Conservation (phyloP, 805 yeast genomes). For the Yarrowia porcina region DNA sequence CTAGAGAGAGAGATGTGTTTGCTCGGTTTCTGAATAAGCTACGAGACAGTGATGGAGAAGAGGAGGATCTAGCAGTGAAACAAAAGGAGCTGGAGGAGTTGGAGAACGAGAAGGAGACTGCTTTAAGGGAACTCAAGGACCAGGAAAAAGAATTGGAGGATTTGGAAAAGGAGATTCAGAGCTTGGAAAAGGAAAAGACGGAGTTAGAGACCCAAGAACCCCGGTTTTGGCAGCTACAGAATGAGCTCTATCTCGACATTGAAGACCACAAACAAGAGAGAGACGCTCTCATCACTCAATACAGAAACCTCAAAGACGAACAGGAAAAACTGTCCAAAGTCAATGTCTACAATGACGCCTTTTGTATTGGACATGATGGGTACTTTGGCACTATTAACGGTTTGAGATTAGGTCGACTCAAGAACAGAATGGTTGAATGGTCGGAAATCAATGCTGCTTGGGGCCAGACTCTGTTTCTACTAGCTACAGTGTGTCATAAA, state of each 20-base stretch:
- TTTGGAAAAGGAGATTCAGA: slow-evolving; percentile 40
- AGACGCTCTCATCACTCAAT: slow-evolving; percentile 59
- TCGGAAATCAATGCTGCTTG: slow-evolving; percentile 87
- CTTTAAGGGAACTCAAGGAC: slow-evolving; percentile 43
- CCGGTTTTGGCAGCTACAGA: slow-evolving; percentile 47
- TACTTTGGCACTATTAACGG: slow-evolving; percentile 86
- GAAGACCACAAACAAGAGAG: slow-evolving; percentile 51
- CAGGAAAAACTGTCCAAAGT: slow-evolving; percentile 68
- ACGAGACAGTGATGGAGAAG: slow-evolving; percentile 48
- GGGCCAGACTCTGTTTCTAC: slow-evolving; percentile 73
- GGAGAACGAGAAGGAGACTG: slow-evolving; percentile 37
- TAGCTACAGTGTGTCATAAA: slow-evolving; percentile 60
- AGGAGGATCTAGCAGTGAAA: slow-evolving; percentile 48
- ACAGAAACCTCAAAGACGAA: slow-evolving; percentile 59
- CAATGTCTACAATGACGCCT: slow-evolving; percentile 80
- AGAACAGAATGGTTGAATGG: slow-evolving; percentile 69
- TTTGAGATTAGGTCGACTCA: slow-evolving; percentile 68
- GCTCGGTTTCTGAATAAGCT: slow-evolving; percentile 67
- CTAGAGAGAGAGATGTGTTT: slow-evolving; percentile 76
- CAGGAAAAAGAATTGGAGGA: slow-evolving; percentile 50
- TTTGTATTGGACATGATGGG: slow-evolving; percentile 79
- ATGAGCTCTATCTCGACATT: slow-evolving; percentile 54
- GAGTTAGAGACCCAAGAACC: slow-evolving; percentile 31
- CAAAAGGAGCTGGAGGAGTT: slow-evolving; percentile 45
- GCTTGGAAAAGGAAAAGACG: slow-evolving; percentile 45